Conservation (phyloP, 352 stramenopile genomes). For the Pythium utonaiense region DNA sequence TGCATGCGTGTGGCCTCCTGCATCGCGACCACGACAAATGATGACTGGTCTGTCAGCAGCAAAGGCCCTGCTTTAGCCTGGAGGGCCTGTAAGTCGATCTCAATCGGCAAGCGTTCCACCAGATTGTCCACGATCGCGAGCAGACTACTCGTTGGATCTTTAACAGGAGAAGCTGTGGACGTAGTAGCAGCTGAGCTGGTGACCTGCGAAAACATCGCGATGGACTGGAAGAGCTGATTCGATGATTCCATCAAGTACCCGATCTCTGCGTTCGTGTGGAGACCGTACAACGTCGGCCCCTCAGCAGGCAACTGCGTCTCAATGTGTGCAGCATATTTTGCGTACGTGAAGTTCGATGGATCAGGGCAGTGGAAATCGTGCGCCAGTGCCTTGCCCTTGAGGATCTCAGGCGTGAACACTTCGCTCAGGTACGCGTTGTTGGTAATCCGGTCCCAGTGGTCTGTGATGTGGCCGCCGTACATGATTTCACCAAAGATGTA, state of each 20-base stretch:
- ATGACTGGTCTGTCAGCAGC: constrained; percentile 55
- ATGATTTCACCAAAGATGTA: constrained; percentile 94
- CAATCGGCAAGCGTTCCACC: constrained; percentile 49
- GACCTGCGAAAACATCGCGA: constrained; percentile 85
- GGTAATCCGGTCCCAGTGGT: constrained; percentile 82
- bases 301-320: constrained; percentile 62
- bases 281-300: constrained; percentile 60
- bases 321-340: constrained; percentile 91
- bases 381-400: constrained; percentile 52
- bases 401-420: constrained; percentile 61
- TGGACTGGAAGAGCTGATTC: constrained; percentile 83
- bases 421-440: constrained; percentile 71
- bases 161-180: not conserved
- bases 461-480: constrained; percentile 86
- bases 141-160: constrained; percentile 20
- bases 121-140: constrained; percentile 52
- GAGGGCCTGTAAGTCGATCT: constrained; percentile 55
- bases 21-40: constrained; percentile 81
- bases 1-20: constrained; percentile 82
- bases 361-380: constrained; percentile 81
- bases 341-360: constrained; percentile 73
- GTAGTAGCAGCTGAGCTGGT: constrained; percentile 50
- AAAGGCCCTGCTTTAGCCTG: constrained; percentile 53
- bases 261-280: constrained; percentile 82
- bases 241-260: constrained; percentile 72